Evolutionary conservation across 306 rosid genomes (phyloP), one percentile per base, ranked within the genome.

Genomic region (Delonix regia): DNA sequence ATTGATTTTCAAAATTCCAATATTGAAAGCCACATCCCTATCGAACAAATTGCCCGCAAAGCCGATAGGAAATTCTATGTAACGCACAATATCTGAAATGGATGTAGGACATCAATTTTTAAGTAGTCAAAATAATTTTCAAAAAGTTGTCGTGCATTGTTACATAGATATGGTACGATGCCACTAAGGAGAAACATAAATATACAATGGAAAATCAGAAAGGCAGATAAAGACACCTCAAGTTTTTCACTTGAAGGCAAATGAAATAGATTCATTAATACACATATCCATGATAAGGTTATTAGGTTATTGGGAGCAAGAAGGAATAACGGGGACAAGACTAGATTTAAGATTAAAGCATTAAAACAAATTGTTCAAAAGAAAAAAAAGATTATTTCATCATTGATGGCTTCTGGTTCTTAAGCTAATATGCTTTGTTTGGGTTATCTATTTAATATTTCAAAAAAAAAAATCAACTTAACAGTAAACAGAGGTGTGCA

Each of bases 61-160:
- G n/a, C n/a, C n/a, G n/a, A n/a, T n/a, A n/a, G n/a, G n/a, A n/a
- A n/a, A n/a, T n/a, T n/a, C n/a, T n/a, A n/a, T n/a, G n/a, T n/a
- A n/a, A n/a, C n/a, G n/a, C n/a, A n/a, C n/a, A n/a, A n/a, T n/a
- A n/a, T n/a, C n/a, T n/a, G n/a, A n/a, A n/a, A n/a, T n/a, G n/a
- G n/a, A n/a, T n/a, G n/a, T n/a, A n/a, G n/a, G n/a, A n/a, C n/a
- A n/a, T n/a, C n/a, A n/a, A n/a, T n/a, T n/a, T n/a, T n/a, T n/a
- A n/a, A n/a, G n/a, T n/a, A n/a, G n/a, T n/a, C n/a, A n/a, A n/a
- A n/a, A n/a, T n/a, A n/a, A n/a, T n/a, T n/a, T n/a, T n/a, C n/a
- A n/a, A n/a, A n/a, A n/a, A n/a, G n/a, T 27, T 64, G 42, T 55
- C 48, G 70, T 45, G 66, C 63, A 71, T 57, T 74, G 81, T 74